phyloP scores from a whole-genome alignment of 371 early-diverging fungal species.

The Lichtheimia hyalospora region DNA sequence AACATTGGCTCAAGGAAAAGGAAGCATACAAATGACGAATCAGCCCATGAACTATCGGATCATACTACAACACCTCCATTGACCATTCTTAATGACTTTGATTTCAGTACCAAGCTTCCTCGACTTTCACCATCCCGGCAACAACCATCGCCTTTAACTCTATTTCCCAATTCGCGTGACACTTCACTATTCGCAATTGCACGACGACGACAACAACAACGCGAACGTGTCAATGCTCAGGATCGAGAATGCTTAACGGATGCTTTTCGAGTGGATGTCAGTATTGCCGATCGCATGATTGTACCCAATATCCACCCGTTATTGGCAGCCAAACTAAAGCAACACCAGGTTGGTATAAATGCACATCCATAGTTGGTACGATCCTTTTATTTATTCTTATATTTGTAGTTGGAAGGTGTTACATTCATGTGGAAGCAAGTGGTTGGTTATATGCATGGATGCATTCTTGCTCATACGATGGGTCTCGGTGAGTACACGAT shows the following conservation, averaged over 20 bases:
- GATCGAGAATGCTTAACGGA: not conserved
- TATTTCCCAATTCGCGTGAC: not conserved
- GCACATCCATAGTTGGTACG: not conserved
- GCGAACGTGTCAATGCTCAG: too few relatives aligned
- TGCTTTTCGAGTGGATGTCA: not conserved
- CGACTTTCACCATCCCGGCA: not conserved
- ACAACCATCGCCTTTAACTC: not conserved
- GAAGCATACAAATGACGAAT: too few relatives aligned
- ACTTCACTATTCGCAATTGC: not conserved
- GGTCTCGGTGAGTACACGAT: slow-evolving; percentile 61
- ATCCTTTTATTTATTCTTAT: not conserved
- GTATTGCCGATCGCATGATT: not conserved
- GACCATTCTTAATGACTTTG: not conserved
- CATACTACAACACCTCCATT: not conserved
- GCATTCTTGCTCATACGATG: slow-evolving; percentile 90
- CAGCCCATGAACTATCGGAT: too few relatives aligned
- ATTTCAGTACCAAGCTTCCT: not conserved
- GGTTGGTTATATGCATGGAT: slow-evolving; percentile 69
- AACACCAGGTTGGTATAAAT: not conserved
- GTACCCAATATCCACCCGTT: not conserved
- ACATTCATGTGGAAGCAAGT: slow-evolving; percentile 80
- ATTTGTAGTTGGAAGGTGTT: slow-evolving; percentile 64
- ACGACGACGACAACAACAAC: too few relatives aligned
- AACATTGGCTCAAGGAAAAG: too few relatives aligned
- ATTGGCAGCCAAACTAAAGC: not conserved